Evolutionary conservation across 2,329 filamentous ascomycete genomes (phyloP), one percentile per base, ranked within the genome.

Genomic region (Neonectria ditissima): DNA sequence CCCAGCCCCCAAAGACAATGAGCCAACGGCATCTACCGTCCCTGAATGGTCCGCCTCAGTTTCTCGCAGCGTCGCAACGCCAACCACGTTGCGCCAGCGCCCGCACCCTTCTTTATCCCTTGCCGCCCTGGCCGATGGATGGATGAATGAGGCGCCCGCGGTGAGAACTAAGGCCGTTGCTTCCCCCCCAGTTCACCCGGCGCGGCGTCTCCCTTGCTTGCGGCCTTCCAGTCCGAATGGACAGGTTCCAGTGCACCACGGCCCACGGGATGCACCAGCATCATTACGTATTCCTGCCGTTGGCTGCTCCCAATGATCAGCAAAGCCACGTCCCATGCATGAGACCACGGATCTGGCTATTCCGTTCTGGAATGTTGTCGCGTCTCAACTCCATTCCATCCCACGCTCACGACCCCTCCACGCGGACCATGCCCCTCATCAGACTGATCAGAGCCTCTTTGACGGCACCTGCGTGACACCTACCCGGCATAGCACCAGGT

Each of bases 311-410:
- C 57, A 64, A 63, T 66, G 65, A 73, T 73, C 65, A 54, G 57
- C 69, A 56, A 65, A 55, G 62, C 63, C 69, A 65, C 67, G 59
- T 62, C 54, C 57, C 67, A 63, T 70, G 71, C 65, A 71, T 65
- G 65, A 66, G 63, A 51, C 60, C 65, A 66, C 53, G 56, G 55
- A 63, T 32, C 62, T 70, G 59, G 58, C 69, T 72, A 66, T 71
- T 62, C 69, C 69, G 16, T 67, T 71, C 70, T 73, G 70, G 70
- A 73, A 74, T 74, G 68, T 44, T 56, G 59, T 63, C 59, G 57
- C 64, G 65, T 65, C 71, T 68, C 63, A 66, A 55, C 68, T 66
- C 68, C 62, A 71, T 71, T 71, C 67, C 68, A 72, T 72, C 69
- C 71, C 71, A 72, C 69, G 67, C 60, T 65, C 65, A 57, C 56